Conservation (phyloP, 2,329 filamentous ascomycete genomes). For the Stagonosporopsis rhizophila region DNA sequence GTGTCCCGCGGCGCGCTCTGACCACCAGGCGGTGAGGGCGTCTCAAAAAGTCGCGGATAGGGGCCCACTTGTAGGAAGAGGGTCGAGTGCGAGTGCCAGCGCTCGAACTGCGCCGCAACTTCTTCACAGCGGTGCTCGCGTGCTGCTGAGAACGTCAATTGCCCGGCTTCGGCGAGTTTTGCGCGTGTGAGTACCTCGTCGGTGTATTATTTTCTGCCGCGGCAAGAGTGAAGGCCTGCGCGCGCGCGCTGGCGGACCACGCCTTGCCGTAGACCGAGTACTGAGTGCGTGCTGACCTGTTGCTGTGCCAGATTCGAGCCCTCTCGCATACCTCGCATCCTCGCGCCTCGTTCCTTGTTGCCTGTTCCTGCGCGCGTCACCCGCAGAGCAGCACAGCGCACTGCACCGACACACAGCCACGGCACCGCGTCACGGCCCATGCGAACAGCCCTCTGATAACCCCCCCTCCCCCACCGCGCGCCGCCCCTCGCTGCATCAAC, state of each 20-base stretch:
- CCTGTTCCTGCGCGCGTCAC: too few species aligned
- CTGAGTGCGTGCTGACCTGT: neutral
- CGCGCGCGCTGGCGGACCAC: neutral
- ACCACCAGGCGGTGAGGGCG: constrained; percentile 20
- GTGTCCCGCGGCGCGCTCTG: constrained; percentile 19
- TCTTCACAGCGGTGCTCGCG: constrained; percentile 16
- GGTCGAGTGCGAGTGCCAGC: constrained; percentile 11
- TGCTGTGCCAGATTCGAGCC: neutral
- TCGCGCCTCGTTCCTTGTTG: neutral
- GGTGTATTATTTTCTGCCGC: neutral
- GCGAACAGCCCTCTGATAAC: constrained; percentile 26
- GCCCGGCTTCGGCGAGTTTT: constrained; percentile 11
- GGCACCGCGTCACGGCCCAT: constrained; percentile 33
- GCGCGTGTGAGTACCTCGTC: constrained; percentile 1
- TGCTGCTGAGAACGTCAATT: constrained; percentile 24
- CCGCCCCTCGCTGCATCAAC: constrained; percentile 36
- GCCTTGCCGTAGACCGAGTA: neutral
- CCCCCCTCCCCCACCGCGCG: too few species aligned
- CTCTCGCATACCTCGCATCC: neutral
- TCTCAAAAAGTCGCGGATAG: constrained; percentile 19
- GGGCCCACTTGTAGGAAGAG: constrained; percentile 18
- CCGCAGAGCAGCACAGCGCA: too few species aligned
- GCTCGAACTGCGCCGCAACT: constrained; percentile 5
- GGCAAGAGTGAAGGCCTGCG: neutral
- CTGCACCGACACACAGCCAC: constrained; percentile 25